A percentile compares a stretch with the other conserved stretches of the same genome.
Conservation (phyloP, 495 filamentous ascomycete genomes). For the Zalerion maritima region DNA sequence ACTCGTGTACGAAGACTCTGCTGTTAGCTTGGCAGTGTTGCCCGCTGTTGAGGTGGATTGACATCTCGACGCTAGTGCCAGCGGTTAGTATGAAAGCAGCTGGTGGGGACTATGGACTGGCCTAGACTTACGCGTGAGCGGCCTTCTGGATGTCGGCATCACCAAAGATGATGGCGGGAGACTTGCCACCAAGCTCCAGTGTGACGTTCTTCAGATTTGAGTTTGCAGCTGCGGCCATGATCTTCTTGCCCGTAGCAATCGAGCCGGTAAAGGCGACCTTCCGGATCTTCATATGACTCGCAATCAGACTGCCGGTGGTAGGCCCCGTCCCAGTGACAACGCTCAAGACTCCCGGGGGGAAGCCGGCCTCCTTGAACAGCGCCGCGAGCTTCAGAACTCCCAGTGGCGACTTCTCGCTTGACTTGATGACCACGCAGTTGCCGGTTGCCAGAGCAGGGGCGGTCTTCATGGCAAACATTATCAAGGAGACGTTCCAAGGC, state of each 20-base stretch:
- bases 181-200: conserved; percentile 74
- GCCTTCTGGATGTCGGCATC: conserved; percentile 59
- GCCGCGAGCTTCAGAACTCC: conserved; percentile 38
- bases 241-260: conserved; percentile 26
- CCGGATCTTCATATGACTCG: conserved; percentile 34
- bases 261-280: conserved; percentile 46
- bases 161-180: conserved; percentile 51
- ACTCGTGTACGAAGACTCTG: conserved; percentile 52
- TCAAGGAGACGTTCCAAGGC: conserved; percentile 28
- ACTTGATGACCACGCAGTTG: conserved; percentile 45
- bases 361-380: conserved; percentile 37
- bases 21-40: conserved; percentile 74
- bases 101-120: too few relatives aligned
- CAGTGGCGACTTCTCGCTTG: conserved; percentile 36
- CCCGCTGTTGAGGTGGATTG: conserved; percentile 61
- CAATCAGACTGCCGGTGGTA: conserved; percentile 36
- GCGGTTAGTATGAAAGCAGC: too few relatives aligned
- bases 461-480: conserved; percentile 36
- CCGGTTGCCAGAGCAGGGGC: conserved; percentile 36
- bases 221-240: conserved; percentile 26
- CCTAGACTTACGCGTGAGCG: conserved; percentile 56
- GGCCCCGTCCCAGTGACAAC: conserved; percentile 40
- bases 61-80: too few relatives aligned
- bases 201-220: conserved; percentile 58
- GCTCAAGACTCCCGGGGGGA: conserved; percentile 44